Evolutionary conservation across 1,284 basidiomycete genomes (phyloP), one percentile per base, ranked within the genome.

Genomic region (Coniophora puteana): DNA sequence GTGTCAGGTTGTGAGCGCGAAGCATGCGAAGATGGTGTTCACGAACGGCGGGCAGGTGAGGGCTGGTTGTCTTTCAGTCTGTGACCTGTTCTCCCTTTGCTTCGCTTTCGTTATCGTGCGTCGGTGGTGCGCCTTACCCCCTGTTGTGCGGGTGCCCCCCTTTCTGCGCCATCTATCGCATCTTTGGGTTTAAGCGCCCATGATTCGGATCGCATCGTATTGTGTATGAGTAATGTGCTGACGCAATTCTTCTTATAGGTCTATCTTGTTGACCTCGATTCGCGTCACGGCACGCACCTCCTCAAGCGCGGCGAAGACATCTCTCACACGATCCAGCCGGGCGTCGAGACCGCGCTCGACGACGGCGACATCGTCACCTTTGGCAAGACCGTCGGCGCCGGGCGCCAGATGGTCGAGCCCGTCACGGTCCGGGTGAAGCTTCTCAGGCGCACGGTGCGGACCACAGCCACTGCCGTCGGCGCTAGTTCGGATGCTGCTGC

Each of bases 321-420:
- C 8, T 35, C 51, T 0, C 57, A 37, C 28, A 49, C 28, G 16
- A 48, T 60, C n/a, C 59, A 58, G 13, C 40, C 60, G 4, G 58
- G 50, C 16, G 67, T 63, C 6, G 71, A 66, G 14, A 68, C 64
- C 6, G 59, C 56, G 42, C 71, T 88, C 26, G 55, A 65, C 24
- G 75, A 84, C 51, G 82, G 81, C 43, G 84, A 87, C 55, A 56
- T 72, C 27, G 52, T 88, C 46, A 87, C 82, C 1, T 84, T 88
- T 54, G 84, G 84, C 47, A 87, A 86, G 63, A 63, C 69, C 5
- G 85, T 88, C 1, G 80, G 77, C 21, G 72, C 71, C 44, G 74
- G 74, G 35, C 66, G 71, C 25, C 72, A 72, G 38, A 59, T 71
- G 22, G 83, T 86, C 23, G 65, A 66, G 3, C 83, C 83, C 5